Conservation (phyloP, 2,329 filamentous ascomycete species). For the Talaromyces sp. region DNA sequence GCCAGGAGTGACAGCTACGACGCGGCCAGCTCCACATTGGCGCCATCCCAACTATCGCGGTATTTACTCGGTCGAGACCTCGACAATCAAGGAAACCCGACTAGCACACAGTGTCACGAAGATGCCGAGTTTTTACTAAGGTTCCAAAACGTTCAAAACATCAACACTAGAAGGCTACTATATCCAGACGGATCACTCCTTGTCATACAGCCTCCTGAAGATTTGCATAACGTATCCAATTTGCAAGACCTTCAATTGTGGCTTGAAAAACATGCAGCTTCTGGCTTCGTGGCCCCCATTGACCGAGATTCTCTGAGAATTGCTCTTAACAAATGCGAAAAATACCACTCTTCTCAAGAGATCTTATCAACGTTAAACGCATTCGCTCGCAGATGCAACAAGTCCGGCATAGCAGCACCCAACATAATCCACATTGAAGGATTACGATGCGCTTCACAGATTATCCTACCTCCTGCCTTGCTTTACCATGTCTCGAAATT, state of each 20-base stretch:
- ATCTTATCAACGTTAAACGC: conserved; percentile 28
- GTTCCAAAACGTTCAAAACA: not conserved
- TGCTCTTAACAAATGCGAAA: conserved; percentile 21
- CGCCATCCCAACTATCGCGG: conserved; percentile 28
- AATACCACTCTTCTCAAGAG: conserved; percentile 23
- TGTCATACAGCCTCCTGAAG: not conserved
- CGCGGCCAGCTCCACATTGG: conserved; percentile 11
- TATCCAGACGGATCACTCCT: not conserved
- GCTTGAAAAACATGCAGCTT: conserved; percentile 22
- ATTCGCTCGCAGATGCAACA: conserved; percentile 22
- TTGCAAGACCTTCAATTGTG: conserved; percentile 17
- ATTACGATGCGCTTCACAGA: conserved; percentile 27
- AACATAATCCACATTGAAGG: conserved; percentile 19
- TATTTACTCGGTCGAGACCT: conserved; percentile 24
- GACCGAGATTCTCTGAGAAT: conserved; percentile 10
- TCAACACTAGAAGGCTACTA: not conserved
- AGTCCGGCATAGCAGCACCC: conserved; percentile 12
- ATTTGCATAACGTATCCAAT: conserved; percentile 1
- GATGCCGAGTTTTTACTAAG: conserved; percentile 11
- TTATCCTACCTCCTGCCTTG: conserved; percentile 25
- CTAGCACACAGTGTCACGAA: conserved; percentile 10
- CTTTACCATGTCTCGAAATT: conserved; percentile 22
- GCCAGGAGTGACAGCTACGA: not conserved
- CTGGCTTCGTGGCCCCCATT: not conserved
- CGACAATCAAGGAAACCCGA: conserved; percentile 9